These are phyloP conservation scores for Botryotinia globosa DNA, from an alignment of 2,329 filamentous ascomycete species.

Conservation along the genomic window DNA sequence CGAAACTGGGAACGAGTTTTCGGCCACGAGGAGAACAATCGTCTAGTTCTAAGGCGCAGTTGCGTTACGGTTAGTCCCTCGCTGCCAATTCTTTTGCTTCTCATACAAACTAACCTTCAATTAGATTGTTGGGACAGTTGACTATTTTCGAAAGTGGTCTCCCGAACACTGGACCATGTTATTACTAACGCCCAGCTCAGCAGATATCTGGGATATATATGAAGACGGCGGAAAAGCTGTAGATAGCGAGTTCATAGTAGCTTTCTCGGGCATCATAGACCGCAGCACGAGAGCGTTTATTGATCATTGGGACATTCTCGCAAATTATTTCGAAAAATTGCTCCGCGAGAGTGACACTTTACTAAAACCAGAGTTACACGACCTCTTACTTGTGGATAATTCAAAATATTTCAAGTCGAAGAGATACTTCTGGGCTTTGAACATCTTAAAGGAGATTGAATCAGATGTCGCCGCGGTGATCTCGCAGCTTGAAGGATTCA, in stretches of 20 bases:
- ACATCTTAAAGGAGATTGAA: background rate
- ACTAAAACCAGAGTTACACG: background rate
- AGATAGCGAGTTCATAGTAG: background rate
- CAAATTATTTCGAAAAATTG: background rate
- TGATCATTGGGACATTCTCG: background rate
- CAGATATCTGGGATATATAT: accelerated
- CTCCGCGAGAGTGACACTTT: background rate
- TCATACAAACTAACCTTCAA: accelerated
- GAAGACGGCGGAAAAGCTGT: background rate
- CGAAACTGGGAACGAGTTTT: too few species aligned
- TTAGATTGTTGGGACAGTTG: background rate
- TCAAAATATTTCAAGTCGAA: background rate
- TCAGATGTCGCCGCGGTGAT: background rate
- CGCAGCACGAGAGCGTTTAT: background rate
- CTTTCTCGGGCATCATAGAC: background rate
- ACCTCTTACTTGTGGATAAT: background rate
- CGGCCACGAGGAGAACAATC: accelerated
- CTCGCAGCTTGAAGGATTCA: background rate
- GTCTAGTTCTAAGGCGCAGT: background rate
- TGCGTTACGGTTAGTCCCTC: background rate
- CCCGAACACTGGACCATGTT: background rate
- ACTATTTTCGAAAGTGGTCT: accelerated
- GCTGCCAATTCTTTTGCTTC: background rate
- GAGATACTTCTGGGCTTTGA: background rate
- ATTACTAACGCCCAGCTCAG: background rate